Evolutionary conservation across 2,329 filamentous ascomycete species (phyloP), one percentile per base, ranked within the genome.

Genomic region (Sporothrix schenckii): DNA sequence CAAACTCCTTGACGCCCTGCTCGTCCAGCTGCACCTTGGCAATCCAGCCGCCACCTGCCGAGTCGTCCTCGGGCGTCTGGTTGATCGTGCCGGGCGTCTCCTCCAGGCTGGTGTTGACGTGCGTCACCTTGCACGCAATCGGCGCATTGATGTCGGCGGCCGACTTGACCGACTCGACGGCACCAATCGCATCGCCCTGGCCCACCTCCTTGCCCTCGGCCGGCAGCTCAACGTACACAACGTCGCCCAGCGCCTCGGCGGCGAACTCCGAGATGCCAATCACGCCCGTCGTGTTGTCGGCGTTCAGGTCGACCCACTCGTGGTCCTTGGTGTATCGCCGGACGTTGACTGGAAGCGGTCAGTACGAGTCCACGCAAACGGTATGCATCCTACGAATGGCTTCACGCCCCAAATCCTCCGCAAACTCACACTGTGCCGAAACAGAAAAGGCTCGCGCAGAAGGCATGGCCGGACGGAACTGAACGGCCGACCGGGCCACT

Each of bases 101-200:
- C 80, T 96, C 92, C 73, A 99, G 86, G 72, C 84, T 78, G 13
- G 78, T 78, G 83, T 99, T 99, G 77, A 89, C 85, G 77, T 91
- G 87, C 50, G 88, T 85, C 72, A 99, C 88, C 75, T 83, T 91
- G 78, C 94, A 94, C 68, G 86, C 83, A 75, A 97, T 87, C 21
- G 95, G 95, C 16, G 93, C 90, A 83, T 97, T 91, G 84, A 99
- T 97, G 80, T 99, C 95, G 74, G 92, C 94, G n/a, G 95, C 95
- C 73, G 91, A 95, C 86, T 99, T 99, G 81, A 99, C 95, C 2
- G 93, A 97, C 85, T 99, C 95, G 76, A 99, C 94, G 72, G 94
- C 93, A 75, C 95, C 95, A 75, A 98, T 91, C 74, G 91, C 86
- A 78, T 98, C 94, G 77, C 93, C 93, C 70, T 89, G 87, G 71